Percentiles rank a stretch among this genome's conserved stretches.
Evolutionary conservation across 768 basidiomycete genomes (phyloP).

Genomic region (Mycena rosella): DNA sequence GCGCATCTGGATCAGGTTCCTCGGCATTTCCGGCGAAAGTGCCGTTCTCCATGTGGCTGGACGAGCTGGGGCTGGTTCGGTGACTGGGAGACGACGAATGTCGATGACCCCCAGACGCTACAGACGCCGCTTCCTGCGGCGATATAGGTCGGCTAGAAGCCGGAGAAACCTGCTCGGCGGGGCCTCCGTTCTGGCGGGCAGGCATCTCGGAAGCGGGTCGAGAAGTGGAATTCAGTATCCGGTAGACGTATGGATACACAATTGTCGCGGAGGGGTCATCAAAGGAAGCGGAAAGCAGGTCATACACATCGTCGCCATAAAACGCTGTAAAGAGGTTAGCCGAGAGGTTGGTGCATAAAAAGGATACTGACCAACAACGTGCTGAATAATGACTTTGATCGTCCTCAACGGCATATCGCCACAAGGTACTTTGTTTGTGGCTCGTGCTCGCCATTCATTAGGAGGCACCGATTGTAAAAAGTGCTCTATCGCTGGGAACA

Average conservation of each 20-base stretch:
- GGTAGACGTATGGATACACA: conserved; percentile 95
- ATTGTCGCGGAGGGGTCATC: conserved; percentile 98
- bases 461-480: conserved; percentile 95
- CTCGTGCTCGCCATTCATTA: conserved; percentile 95
- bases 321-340: conserved; percentile 63
- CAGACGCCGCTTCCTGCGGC: conserved; percentile 70
- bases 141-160: conserved; percentile 79
- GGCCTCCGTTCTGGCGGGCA: conserved; percentile 47
- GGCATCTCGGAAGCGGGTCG: conserved; percentile 57
- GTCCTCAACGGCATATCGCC: conserved; percentile 98
- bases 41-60: conserved; percentile 70
- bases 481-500: conserved; percentile 93
- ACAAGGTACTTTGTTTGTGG: conserved; percentile 91
- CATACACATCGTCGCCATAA: conserved; percentile 91
- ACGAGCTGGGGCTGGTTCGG: conserved; percentile 75
- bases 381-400: conserved; percentile 98
- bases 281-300: conserved; percentile 89
- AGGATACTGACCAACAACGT: conserved; percentile 85
- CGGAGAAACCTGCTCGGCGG: conserved; percentile 62
- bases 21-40: conserved; percentile 67
- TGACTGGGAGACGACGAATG: conserved; percentile 73
- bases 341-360: not conserved
- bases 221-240: conserved; percentile 83
- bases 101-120: conserved; percentile 62
- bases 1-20: conserved; percentile 90